A percentile compares a stretch with the other conserved stretches of the same genome.
These are phyloP conservation scores for Massariosphaeria phaeospora DNA, from an alignment of 495 filamentous ascomycete species.

Conservation along the genomic window DNA sequence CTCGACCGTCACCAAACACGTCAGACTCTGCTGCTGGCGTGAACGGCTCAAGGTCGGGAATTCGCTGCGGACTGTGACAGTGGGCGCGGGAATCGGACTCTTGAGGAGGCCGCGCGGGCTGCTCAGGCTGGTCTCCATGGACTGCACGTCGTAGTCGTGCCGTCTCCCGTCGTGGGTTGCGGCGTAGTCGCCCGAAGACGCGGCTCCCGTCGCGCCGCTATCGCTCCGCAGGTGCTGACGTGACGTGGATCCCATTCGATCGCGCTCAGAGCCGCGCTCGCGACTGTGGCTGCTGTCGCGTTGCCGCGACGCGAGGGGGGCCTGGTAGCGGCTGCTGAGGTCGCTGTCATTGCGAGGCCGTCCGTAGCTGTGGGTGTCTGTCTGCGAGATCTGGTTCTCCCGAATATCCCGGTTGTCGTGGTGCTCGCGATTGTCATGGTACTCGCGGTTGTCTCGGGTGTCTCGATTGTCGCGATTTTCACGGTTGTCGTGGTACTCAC, in stretches of 20 bases:
- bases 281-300: conserved; percentile 36
- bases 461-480: no score
- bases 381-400: background rate
- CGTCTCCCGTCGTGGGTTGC: conserved; percentile 56
- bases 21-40: conserved; percentile 89
- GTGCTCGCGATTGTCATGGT: no score
- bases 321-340: conserved; percentile 31
- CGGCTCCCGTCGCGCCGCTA: conserved; percentile 67
- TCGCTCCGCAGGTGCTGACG: conserved; percentile 63
- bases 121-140: conserved; percentile 83
- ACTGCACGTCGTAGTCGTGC: conserved; percentile 93
- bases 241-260: conserved; percentile 54
- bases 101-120: conserved; percentile 68
- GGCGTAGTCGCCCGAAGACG: conserved; percentile 62
- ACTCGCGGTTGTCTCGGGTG: no score
- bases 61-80: conserved; percentile 89
- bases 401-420: no score
- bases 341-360: conserved; percentile 42
- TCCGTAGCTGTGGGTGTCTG: conserved; percentile 37
- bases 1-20: conserved; percentile 91
- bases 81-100: conserved; percentile 88
- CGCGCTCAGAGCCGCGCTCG: conserved; percentile 48
- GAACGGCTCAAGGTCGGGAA: conserved; percentile 91
- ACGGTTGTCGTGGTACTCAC: no score
- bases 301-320: conserved; percentile 18